These are phyloP conservation scores for Penicillium tannophilum DNA, from an alignment of 495 filamentous ascomycete genomes.

Conservation along the genomic window DNA sequence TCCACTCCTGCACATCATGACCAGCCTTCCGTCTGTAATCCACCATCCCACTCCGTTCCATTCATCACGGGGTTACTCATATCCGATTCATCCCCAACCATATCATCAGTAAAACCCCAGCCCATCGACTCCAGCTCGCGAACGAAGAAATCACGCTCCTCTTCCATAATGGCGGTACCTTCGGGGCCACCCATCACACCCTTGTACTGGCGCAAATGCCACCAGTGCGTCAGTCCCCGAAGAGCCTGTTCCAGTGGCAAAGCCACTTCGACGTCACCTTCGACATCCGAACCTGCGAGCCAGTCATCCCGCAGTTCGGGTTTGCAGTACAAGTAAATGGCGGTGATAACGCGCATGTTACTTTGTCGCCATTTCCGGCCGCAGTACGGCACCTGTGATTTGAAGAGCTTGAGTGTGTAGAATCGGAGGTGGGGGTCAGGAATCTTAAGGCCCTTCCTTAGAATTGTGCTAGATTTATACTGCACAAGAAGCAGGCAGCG, in stretches of 20 bases:
- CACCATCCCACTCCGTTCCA: slow-evolving; percentile 52
- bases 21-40: slow-evolving; percentile 51
- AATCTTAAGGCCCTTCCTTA: slow-evolving; percentile 87
- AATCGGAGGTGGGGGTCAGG: slow-evolving; percentile 84
- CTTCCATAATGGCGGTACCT: slow-evolving; percentile 57
- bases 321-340: slow-evolving; percentile 88
- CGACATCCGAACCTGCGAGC: slow-evolving; percentile 87
- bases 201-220: slow-evolving; percentile 79
- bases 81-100: slow-evolving; percentile 47
- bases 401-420: slow-evolving; percentile 97
- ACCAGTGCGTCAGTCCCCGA: slow-evolving; percentile 86
- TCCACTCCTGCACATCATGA: slow-evolving; percentile 12
- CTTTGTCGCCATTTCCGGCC: slow-evolving; percentile 96
- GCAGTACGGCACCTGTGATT: slow-evolving; percentile 96
- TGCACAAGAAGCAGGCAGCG: slow-evolving; percentile 90
- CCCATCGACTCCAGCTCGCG: slow-evolving; percentile 86
- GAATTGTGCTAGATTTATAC: slow-evolving; percentile 87
- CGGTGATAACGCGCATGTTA: slow-evolving; percentile 98
- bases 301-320: slow-evolving; percentile 95
- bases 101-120: slow-evolving; percentile 50
- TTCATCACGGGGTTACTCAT: slow-evolving; percentile 42
- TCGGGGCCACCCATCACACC: slow-evolving; percentile 76
- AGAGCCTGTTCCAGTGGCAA: slow-evolving; percentile 88
- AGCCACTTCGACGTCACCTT: slow-evolving; percentile 89
- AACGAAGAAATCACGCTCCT: slow-evolving; percentile 87